phyloP scores from a whole-genome alignment of 257 asterid genomes.

The Orobanche coerulescens region DNA sequence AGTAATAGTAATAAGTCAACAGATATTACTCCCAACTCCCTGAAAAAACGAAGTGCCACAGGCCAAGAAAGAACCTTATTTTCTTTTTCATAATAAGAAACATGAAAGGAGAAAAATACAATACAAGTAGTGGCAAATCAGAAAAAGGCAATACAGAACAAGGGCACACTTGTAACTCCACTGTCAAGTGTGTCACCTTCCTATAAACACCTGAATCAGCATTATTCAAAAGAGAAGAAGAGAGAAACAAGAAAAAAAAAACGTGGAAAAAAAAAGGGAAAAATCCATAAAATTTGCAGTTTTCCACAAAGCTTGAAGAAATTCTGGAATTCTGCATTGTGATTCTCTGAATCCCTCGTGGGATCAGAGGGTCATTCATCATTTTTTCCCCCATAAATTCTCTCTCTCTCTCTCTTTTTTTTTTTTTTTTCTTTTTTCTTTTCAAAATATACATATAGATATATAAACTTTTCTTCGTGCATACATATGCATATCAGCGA shows the following conservation, averaged over 20 bases:
- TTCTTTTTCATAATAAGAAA: too few species aligned
- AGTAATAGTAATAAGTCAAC: not conserved
- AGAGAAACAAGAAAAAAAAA: constrained; percentile 3
- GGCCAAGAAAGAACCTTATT: not conserved
- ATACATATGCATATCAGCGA: too few species aligned
- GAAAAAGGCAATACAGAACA: not conserved
- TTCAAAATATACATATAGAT: constrained; percentile 6
- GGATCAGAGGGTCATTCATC: constrained; percentile 66
- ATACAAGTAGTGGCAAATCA: constrained; percentile 12
- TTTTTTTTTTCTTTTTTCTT: not conserved
- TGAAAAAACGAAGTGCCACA: constrained; percentile 1
- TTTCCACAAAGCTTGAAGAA: constrained; percentile 14
- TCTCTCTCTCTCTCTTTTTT: too few species aligned
- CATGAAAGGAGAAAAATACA: not conserved
- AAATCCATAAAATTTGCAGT: constrained; percentile 12
- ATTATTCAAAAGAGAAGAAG: constrained; percentile 21
- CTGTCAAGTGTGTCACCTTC: not conserved
- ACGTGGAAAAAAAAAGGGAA: not conserved
- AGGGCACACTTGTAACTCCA: constrained; percentile 31
- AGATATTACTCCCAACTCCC: not conserved
- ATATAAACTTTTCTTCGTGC: not conserved
- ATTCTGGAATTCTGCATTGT: constrained; percentile 28
- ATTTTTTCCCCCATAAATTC: not conserved
- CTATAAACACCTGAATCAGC: constrained; percentile 27
- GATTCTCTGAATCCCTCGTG: constrained; percentile 72